Conservation (phyloP, 148 eudicot species). For the Vaccinium vitisidaea region DNA sequence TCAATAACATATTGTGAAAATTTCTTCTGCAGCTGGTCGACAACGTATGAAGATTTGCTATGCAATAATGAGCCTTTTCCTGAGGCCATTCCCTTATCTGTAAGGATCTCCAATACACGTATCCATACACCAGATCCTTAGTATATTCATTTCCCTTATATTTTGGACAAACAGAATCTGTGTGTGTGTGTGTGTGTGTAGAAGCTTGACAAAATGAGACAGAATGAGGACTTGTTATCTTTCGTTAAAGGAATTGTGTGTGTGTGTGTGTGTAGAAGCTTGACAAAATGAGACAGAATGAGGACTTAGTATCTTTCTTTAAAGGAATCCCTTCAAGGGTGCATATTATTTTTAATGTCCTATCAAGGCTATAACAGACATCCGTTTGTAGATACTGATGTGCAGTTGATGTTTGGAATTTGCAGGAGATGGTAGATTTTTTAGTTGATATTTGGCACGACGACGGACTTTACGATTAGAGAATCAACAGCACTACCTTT, state of each 20-base stretch:
- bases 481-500: neutral
- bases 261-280: no score
- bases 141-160: neutral
- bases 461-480: constrained; percentile 38
- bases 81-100: constrained; percentile 46
- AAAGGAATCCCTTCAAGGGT: no score
- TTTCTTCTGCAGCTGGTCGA: constrained; percentile 46
- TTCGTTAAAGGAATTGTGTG: no score
- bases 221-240: no score
- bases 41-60: constrained; percentile 49
- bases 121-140: neutral
- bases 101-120: constrained; percentile 22
- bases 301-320: no score
- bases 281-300: no score
- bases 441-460: constrained; percentile 52
- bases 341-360: no score
- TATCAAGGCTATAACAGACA: neutral
- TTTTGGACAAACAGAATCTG: neutral
- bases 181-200: no score
- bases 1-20: neutral
- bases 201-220: no score
- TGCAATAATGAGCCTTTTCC: constrained; percentile 40
- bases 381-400: neutral
- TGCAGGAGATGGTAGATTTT: constrained; percentile 61
- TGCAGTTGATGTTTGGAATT: neutral